Base-by-base conservation (phyloP, 139 green algal genomes). In the Marvania coccoides region DNA sequence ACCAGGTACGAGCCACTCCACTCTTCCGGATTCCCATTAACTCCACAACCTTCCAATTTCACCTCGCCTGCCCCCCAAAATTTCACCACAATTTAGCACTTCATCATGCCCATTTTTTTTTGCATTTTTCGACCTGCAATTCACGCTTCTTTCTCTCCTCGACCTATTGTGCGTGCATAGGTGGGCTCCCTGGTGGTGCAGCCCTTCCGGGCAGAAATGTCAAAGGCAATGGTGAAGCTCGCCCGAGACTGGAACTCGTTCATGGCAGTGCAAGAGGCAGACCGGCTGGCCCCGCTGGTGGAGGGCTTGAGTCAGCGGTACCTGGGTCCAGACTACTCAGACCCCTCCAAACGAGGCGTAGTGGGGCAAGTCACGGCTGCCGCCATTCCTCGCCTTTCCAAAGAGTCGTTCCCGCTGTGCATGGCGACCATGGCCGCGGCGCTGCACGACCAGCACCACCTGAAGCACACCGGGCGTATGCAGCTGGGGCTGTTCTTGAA, bases 401-500 rank as follows among this genome's bases (percentile, higher is more conserved):
- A 67, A 19, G 57, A 82, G 14, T 80, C 85, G 73, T 95, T 95
- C 76, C 90, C 90, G 28, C 77, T 95, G 37, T 97, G 90, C 83
- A 95, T 95, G 88, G 45, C 72, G 66, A 45, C 5, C 29, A 80
- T 80, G 73, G 51, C 23, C 26, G 42, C 76, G 28, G 62, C 66
- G 4, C 71, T 98, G 64, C 70, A 82, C 7, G 34, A 65, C 10
- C 80, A 92, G 14, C 79, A 90, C 61, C 92, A 98, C 75, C 70
- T 98, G 45, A 82, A 84, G 75, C 94, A 99, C 76, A 71, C 67
- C 2, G 94, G 92, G n/a, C 71, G 93, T 45, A 79, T 89, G 79
- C 90, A 98, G 80, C 79, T 98, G 24, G 77, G 80, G 4, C 87
- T 98, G n/a, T 99, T 97, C 74, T 85, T 98, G 29, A 98, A 98